Evolutionary conservation across 441 rosid genomes (phyloP), one percentile per base, ranked within the genome.

Genomic region (Populus hybrid): DNA sequence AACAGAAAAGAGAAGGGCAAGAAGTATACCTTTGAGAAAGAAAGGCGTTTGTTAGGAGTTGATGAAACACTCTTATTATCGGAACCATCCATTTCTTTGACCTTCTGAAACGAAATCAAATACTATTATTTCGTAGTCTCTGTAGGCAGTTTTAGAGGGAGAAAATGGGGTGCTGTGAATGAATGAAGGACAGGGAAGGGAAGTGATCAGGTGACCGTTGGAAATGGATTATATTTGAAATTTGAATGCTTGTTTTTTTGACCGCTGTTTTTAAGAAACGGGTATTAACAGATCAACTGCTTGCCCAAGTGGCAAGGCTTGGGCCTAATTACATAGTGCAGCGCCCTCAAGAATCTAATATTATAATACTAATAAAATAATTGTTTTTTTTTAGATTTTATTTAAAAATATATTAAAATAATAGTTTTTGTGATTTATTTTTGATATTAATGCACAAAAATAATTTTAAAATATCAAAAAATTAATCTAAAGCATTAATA

Each of bases 61-160:
- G 79, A 76, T 11, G 81, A 76, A 64, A 38, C 2, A 69, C 24
- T 28, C 59, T 45, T 69, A 67, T 7, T 36, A 66, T 71, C 74
- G 20, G 86, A 72, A 69, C 71, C 69, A 59, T 82, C 80, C 90
- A 86, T 88, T 73, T 65, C 38, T 35, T 4, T 24, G 11, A 9
- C 12, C 1, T 18, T 10, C 28, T 10, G 5, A 33, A 23, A 45
- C 45, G 45, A 45, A 69, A 72, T 23, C 67, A 64, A 35, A 12
- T 23, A 9, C 9, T 38, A 33, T 70, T 7, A 2, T n/a, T 23
- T 71, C 42, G 21, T 42, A 8, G 61, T 11, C 45, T 72, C 42
- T 69, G 12, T 18, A 21, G 14, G 3, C 6, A 2, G 14, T 63
- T 24, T 31, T 16, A 73, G 18, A 59, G 80, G 29, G 12, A 38